Evolutionary conservation across 805 yeast species (phyloP).

Genomic region (Starmerella potacharoeniae): DNA sequence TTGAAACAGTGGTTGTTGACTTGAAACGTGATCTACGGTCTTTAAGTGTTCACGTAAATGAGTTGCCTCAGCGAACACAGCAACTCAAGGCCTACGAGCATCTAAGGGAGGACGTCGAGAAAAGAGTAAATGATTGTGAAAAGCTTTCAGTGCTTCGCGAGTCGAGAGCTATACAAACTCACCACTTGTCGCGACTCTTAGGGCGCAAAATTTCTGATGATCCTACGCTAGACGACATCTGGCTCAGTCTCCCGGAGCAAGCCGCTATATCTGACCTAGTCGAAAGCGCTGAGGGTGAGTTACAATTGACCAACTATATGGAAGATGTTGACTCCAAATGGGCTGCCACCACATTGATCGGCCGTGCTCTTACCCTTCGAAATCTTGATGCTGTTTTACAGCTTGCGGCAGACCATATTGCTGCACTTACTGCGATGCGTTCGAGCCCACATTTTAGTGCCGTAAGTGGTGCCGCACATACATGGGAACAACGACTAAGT

Average conservation of each 20-base stretch:
- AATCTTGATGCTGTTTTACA: constrained; percentile 59
- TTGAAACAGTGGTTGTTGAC: not conserved
- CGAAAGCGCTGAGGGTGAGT: constrained; percentile 62
- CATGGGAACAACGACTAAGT: constrained; percentile 48
- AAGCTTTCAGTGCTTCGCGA: constrained; percentile 29
- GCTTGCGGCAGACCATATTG: constrained; percentile 48
- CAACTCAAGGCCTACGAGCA: not conserved
- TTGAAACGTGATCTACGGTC: not conserved
- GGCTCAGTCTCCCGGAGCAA: constrained; percentile 40
- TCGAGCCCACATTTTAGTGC: constrained; percentile 49
- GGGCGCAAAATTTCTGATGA: constrained; percentile 1
- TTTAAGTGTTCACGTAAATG: not conserved
- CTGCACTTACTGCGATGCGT: constrained; percentile 55
- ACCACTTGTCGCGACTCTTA: constrained; percentile 52
- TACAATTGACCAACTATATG: constrained; percentile 49
- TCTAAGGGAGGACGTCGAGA: not conserved
- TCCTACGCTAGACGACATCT: constrained; percentile 46
- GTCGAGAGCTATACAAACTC: constrained; percentile 43
- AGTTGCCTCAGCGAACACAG: constrained; percentile 1
- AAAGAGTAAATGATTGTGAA: not conserved
- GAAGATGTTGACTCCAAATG: constrained; percentile 43
- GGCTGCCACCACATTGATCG: constrained; percentile 42
- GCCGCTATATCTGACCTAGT: constrained; percentile 38
- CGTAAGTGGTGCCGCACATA: constrained; percentile 47
- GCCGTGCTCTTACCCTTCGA: constrained; percentile 44